Conservation (phyloP, 1,284 basidiomycete genomes). For the Sparassis latifolia region DNA sequence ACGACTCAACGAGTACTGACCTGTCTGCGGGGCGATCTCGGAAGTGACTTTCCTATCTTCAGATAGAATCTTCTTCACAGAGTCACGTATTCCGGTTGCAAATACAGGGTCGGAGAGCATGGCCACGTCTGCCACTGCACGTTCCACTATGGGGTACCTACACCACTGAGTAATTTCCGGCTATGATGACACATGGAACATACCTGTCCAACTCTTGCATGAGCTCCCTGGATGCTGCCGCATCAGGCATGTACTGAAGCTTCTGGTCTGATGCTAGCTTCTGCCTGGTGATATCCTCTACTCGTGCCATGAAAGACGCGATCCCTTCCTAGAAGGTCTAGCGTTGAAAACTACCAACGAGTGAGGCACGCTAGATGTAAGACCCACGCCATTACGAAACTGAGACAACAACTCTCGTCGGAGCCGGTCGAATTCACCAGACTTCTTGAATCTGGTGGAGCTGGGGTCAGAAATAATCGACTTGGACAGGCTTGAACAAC, state of each 20-base stretch:
- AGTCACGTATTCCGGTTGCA: conserved; percentile 34
- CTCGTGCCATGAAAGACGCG: conserved; percentile 43
- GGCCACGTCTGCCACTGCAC: conserved; percentile 49
- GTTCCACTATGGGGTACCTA: conserved; percentile 55
- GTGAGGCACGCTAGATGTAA: not conserved
- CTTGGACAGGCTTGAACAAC: conserved; percentile 1
- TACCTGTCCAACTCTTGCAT: conserved; percentile 69
- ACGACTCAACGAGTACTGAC: not conserved
- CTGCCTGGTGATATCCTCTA: conserved; percentile 55
- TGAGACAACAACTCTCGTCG: conserved; percentile 57
- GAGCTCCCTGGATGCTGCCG: conserved; percentile 50
- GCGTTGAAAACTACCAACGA: not conserved
- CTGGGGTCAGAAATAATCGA: not conserved
- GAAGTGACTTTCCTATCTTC: conserved; percentile 11
- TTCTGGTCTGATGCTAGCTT: conserved; percentile 48
- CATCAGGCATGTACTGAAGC: conserved; percentile 46
- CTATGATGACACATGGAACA: conserved; percentile 5
- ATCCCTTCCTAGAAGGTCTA: conserved; percentile 39
- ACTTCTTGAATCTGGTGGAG: conserved; percentile 62
- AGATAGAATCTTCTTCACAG: conserved; percentile 18
- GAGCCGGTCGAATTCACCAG: conserved; percentile 71
- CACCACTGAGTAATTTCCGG: conserved; percentile 6
- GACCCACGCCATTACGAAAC: conserved; percentile 58
- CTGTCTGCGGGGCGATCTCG: not conserved
- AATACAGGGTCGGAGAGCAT: conserved; percentile 47